These are phyloP conservation scores for Globisporangium yorkense DNA, from an alignment of 352 stramenopile genomes.

Conservation along the genomic window DNA sequence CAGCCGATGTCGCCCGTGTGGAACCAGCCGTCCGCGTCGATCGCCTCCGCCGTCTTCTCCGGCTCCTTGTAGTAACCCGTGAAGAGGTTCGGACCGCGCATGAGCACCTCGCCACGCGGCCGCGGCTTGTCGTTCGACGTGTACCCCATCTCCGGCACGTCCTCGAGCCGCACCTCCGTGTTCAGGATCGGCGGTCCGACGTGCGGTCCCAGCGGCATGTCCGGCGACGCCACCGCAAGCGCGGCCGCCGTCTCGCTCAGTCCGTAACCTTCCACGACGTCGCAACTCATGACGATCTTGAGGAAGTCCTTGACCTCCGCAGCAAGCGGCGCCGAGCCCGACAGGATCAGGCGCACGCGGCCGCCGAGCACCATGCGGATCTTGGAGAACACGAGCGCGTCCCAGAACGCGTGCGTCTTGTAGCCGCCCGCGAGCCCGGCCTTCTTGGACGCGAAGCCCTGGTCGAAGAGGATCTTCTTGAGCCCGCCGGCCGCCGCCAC, in stretches of 20 bases:
- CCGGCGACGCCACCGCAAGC: conserved; percentile 56
- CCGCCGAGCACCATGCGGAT: conserved; percentile 90
- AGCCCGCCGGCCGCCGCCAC: conserved; percentile 49
- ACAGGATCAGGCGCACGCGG: conserved; percentile 86
- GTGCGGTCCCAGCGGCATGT: conserved; percentile 79
- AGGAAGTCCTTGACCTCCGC: conserved; percentile 95
- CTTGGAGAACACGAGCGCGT: conserved; percentile 95
- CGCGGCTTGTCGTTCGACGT: conserved; percentile 70
- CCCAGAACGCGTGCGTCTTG: conserved; percentile 86
- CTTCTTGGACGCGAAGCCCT: conserved; percentile 54
- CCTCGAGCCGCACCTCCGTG: conserved; percentile 90
- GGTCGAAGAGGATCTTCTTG: conserved; percentile 69
- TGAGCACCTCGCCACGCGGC: conserved; percentile 56
- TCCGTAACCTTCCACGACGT: conserved; percentile 94
- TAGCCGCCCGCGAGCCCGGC: conserved; percentile 39
- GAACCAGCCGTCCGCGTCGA: conserved; percentile 94
- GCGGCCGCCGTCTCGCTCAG: conserved; percentile 92
- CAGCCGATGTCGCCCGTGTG: conserved; percentile 95
- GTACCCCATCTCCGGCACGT: conserved; percentile 98
- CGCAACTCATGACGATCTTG: conserved; percentile 90
- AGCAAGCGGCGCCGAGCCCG: conserved; percentile 90
- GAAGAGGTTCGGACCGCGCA: conserved; percentile 80
- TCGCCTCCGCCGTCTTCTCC: conserved; percentile 87
- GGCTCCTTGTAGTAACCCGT: conserved; percentile 95
- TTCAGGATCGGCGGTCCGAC: conserved; percentile 87